phyloP scores from a whole-genome alignment of 345 rosid genomes.

The Aquilaria sinensis region DNA sequence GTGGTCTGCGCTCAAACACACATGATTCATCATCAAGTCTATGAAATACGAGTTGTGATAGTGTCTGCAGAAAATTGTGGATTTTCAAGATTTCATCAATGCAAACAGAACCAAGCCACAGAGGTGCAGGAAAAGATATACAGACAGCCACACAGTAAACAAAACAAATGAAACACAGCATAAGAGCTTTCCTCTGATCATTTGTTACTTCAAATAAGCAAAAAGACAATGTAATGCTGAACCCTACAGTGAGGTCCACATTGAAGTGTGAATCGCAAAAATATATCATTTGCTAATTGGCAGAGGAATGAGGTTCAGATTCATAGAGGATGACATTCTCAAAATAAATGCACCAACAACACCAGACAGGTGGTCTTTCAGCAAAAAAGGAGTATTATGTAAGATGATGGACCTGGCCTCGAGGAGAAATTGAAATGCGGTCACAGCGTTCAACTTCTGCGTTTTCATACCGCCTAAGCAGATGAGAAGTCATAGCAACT shows the following conservation, averaged over 20 bases:
- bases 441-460: constrained; percentile 80
- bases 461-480: constrained; percentile 64
- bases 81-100: constrained; percentile 3
- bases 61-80: constrained; percentile 36
- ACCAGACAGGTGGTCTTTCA: too few relatives aligned
- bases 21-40: constrained; percentile 87
- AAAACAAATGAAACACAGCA: background rate
- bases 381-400: constrained; percentile 1
- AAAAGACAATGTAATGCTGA: too few relatives aligned
- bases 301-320: background rate
- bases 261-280: too few relatives aligned
- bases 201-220: too few relatives aligned
- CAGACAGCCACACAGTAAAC: background rate
- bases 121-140: background rate
- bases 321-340: background rate
- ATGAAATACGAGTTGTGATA: constrained; percentile 79
- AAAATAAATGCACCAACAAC: background rate
- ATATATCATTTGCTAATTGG: too few relatives aligned
- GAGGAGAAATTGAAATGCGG: constrained; percentile 84
- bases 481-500: constrained; percentile 81
- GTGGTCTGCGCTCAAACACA: constrained; percentile 87
- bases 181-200: too few relatives aligned
- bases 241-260: too few relatives aligned
- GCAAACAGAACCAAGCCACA: background rate
- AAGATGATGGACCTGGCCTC: constrained; percentile 61